phyloP scores from a whole-genome alignment of 495 filamentous ascomycete species.

The Neurospora sp. region DNA sequence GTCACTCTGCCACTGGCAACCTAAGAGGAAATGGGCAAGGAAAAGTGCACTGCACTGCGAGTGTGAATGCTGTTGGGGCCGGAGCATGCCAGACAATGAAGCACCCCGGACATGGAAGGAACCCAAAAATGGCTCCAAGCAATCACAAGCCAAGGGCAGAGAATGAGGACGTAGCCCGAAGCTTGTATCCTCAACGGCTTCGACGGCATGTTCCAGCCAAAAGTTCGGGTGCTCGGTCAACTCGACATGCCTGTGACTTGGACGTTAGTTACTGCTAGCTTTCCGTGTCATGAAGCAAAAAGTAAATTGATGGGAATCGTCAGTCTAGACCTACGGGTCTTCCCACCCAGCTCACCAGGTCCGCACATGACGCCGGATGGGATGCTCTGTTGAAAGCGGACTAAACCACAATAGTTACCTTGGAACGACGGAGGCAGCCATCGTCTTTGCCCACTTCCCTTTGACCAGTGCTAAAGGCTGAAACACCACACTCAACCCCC shows the following conservation, averaged over 20 bases:
- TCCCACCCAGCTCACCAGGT: background rate
- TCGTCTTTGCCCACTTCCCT: slow-evolving; percentile 27
- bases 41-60: background rate
- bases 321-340: background rate
- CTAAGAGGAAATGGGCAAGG: background rate
- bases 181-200: background rate
- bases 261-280: background rate
- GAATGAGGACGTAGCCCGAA: background rate
- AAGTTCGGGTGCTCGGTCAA: background rate
- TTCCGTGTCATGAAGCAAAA: background rate
- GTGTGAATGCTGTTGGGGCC: background rate
- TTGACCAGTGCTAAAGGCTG: slow-evolving; percentile 29
- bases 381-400: background rate
- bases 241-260: background rate
- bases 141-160: slow-evolving; percentile 1
- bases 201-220: background rate
- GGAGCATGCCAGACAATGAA: slow-evolving; percentile 17
- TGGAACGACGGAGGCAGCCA: slow-evolving; percentile 25
- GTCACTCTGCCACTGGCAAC: background rate
- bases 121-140: background rate
- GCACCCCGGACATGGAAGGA: slow-evolving; percentile 27
- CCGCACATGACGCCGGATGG: background rate
- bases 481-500: slow-evolving; percentile 24
- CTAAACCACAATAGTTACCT: slow-evolving; percentile 17
- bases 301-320: background rate